Conservation (phyloP, 257 asterid species). For the Coffea eugenioides region DNA sequence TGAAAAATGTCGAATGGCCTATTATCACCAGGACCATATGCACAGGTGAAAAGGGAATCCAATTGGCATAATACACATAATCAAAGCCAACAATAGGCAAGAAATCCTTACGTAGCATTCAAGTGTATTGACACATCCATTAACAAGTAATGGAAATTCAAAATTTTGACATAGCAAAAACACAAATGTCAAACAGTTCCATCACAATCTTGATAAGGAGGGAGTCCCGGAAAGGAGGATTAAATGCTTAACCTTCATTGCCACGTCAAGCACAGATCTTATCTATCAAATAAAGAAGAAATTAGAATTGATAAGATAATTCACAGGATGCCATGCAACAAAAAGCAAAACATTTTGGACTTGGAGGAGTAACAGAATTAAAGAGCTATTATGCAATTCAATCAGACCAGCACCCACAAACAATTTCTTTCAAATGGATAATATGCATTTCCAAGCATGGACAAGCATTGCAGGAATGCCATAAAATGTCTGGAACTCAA, state of each 20-base stretch:
- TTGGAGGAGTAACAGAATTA: background rate
- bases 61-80: slow-evolving; percentile 18
- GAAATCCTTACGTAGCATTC: background rate
- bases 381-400: background rate
- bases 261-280: slow-evolving; percentile 63
- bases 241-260: slow-evolving; percentile 73
- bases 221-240: slow-evolving; percentile 97
- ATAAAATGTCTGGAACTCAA: background rate
- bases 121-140: background rate
- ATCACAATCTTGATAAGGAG: slow-evolving; percentile 86
- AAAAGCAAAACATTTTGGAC: background rate
- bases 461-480: background rate
- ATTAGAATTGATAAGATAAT: slow-evolving; percentile 2
- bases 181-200: background rate
- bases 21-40: slow-evolving; percentile 69
- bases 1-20: slow-evolving; percentile 98
- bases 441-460: background rate
- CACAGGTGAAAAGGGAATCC: slow-evolving; percentile 31
- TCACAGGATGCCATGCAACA: background rate
- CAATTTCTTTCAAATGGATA: background rate
- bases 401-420: background rate
- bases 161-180: background rate
- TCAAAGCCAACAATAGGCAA: slow-evolving; percentile 1
- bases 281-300: slow-evolving; percentile 47
- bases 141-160: background rate